These are phyloP conservation scores for Cyclotella cryptica DNA, from an alignment of 108 stramenopile genomes.

Conservation along the genomic window DNA sequence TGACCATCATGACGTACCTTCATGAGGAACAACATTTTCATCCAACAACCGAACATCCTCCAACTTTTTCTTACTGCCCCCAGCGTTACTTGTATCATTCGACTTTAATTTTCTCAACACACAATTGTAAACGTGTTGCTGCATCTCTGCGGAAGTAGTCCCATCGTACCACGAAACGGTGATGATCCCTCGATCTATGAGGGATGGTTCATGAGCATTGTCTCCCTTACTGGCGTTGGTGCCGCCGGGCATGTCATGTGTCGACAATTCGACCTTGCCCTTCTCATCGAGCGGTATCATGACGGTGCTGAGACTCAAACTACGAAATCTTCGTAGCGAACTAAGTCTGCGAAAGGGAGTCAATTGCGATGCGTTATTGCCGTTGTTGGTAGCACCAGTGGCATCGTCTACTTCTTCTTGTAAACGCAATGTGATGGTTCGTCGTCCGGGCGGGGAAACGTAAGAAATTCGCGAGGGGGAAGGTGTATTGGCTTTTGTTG, in stretches of 20 bases:
- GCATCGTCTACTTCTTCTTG: constrained; percentile 5
- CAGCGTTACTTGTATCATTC: not conserved
- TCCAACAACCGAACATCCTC: constrained; percentile 74
- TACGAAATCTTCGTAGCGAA: constrained; percentile 13
- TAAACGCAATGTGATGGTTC: constrained; percentile 15
- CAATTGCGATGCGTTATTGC: not conserved
- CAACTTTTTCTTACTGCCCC: constrained; percentile 50
- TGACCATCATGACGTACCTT: constrained; percentile 62
- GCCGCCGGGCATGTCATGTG: not conserved
- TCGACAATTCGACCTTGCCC: not conserved
- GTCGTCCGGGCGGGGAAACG: constrained; percentile 11
- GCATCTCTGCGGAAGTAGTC: constrained; percentile 70
- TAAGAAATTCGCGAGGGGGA: not conserved
- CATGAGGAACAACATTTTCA: constrained; percentile 67
- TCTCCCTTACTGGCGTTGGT: not conserved
- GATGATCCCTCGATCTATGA: constrained; percentile 65
- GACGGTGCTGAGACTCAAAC: constrained; percentile 10
- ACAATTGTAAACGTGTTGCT: constrained; percentile 77
- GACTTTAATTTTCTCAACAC: constrained; percentile 46
- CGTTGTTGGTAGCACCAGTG: constrained; percentile 18
- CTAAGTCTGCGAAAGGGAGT: constrained; percentile 11
- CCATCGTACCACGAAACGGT: constrained; percentile 88
- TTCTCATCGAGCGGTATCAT: constrained; percentile 11
- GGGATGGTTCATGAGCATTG: not conserved
- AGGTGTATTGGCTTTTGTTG: not conserved